Conservation (phyloP, 1,284 basidiomycete genomes). For the Xanthoconium separans region DNA sequence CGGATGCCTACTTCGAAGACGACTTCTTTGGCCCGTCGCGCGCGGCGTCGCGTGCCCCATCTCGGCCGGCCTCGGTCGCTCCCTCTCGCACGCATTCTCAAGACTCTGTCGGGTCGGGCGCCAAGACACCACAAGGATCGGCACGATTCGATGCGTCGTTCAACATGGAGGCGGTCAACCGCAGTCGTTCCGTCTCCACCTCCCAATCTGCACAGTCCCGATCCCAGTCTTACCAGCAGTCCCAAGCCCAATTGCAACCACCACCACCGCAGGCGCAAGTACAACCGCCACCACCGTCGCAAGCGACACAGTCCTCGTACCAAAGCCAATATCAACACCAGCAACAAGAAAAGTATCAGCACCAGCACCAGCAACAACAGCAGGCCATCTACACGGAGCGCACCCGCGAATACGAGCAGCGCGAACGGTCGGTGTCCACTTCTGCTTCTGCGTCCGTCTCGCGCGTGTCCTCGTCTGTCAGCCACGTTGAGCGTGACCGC, state of each 20-base stretch:
- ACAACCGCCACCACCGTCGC: background rate
- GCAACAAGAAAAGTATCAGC: background rate
- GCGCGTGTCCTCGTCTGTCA: slow-evolving; percentile 24
- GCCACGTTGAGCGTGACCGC: slow-evolving; percentile 29
- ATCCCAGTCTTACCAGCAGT: slow-evolving; percentile 15
- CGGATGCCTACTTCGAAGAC: slow-evolving; percentile 53
- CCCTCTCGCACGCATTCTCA: slow-evolving; percentile 31
- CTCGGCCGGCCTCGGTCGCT: slow-evolving; percentile 29
- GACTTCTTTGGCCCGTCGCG: slow-evolving; percentile 37
- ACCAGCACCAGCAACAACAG: slow-evolving; percentile 11
- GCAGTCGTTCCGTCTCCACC: slow-evolving; percentile 21
- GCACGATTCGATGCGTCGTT: slow-evolving; percentile 22
- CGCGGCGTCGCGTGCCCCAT: slow-evolving; percentile 27
- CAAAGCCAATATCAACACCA: slow-evolving; percentile 6
- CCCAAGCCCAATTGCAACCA: slow-evolving; percentile 9
- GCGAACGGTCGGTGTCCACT: slow-evolving; percentile 25
- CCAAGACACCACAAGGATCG: slow-evolving; percentile 27
- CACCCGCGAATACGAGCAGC: slow-evolving; percentile 25
- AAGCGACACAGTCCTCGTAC: background rate
- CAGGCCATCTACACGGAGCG: slow-evolving; percentile 27
- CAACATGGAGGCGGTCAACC: slow-evolving; percentile 23
- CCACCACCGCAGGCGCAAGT: background rate
- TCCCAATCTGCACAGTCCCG: slow-evolving; percentile 25
- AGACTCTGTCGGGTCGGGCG: slow-evolving; percentile 29
- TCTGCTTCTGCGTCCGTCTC: slow-evolving; percentile 19